A percentile compares a stretch with the other conserved stretches of the same genome.
phyloP scores from a whole-genome alignment of 1,284 basidiomycete genomes.

The Trametes sp. region DNA sequence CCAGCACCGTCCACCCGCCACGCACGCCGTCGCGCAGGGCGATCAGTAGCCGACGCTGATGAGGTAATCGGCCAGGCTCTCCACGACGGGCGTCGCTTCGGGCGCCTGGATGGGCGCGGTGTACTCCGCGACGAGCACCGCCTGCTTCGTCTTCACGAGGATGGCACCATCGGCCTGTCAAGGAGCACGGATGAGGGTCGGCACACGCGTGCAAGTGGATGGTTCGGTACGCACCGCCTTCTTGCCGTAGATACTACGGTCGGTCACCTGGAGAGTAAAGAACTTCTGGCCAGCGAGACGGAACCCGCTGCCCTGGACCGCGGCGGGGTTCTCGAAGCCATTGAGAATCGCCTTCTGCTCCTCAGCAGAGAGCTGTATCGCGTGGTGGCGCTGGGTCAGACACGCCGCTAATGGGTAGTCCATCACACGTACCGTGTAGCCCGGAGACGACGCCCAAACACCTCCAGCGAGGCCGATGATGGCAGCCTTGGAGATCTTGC shows the following conservation, averaged over 20 bases:
- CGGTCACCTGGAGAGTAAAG: constrained; percentile 71
- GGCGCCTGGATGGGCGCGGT: constrained; percentile 70
- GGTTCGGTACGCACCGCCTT: constrained; percentile 64
- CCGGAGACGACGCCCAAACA: constrained; percentile 83
- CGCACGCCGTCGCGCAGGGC: constrained; percentile 3
- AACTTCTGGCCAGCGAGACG: constrained; percentile 82
- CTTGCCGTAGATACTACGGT: constrained; percentile 81
- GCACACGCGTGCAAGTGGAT: neutral
- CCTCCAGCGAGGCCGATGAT: constrained; percentile 89
- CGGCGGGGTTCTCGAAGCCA: constrained; percentile 58
- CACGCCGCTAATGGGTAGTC: neutral
- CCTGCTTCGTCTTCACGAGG: constrained; percentile 89
- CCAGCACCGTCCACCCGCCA: constrained; percentile 14
- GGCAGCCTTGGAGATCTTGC: constrained; percentile 81
- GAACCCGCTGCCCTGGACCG: constrained; percentile 68
- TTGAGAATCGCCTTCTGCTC: constrained; percentile 78
- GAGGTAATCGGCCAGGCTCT: constrained; percentile 84
- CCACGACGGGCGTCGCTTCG: constrained; percentile 79
- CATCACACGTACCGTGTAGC: constrained; percentile 70
- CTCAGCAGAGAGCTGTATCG: constrained; percentile 67
- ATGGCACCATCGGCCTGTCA: constrained; percentile 81
- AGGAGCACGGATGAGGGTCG: neutral
- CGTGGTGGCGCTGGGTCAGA: neutral
- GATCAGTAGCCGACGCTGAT: constrained; percentile 64
- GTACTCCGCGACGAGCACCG: constrained; percentile 88